Evolutionary conservation across 768 basidiomycete genomes (phyloP), one percentile per base, ranked within the genome.

Genomic region (Mycena pura): DNA sequence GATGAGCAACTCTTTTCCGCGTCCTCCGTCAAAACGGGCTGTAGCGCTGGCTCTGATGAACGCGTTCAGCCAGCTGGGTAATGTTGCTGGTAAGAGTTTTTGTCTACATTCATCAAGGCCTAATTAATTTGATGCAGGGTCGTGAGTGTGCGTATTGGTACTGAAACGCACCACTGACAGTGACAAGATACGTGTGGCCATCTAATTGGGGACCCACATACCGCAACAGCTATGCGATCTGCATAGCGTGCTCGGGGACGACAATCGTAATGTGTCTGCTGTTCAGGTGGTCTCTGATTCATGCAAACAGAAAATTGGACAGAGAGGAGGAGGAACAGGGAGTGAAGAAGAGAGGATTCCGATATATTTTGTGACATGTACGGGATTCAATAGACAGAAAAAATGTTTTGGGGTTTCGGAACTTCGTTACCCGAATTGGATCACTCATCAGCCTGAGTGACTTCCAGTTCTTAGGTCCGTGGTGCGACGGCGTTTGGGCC

Each of bases 21-120:
- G 84, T 19, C 90, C 94, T 24, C 82, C 92, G 6, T 86, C 91
- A 38, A 94, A 94, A 74, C 87, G 93, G 10, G 91, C 93, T 39
- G 61, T 57, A 13, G 61, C 91, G 7, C 80, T 95, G 60, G 93
- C 91, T 11, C 77, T 90, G 67, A 84, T 93, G 70, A 92, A 94
- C 73, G 86, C 89, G 25, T 90, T 91, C 73, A 87, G 89, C 28
- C 60, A 92, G 69, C 80, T 95, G 25, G 95, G 94, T 6, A 96
- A 95, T 74, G 80, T 96, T 56, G 81, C 88, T 17, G 93, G 57
- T 55, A 25, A 39, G 56, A 19, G 15, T 15, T 11, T 50, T 32
- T n/a, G 4, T 21, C 13, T 31, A 4, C 43, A 13, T 36, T 27
- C 7, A 2, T 7, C 14, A 14, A 21, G 1, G 28, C 13, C 43